Evolutionary conservation across 2,329 filamentous ascomycete species (phyloP).

Genomic region (Pseudocercospora fuligena): DNA sequence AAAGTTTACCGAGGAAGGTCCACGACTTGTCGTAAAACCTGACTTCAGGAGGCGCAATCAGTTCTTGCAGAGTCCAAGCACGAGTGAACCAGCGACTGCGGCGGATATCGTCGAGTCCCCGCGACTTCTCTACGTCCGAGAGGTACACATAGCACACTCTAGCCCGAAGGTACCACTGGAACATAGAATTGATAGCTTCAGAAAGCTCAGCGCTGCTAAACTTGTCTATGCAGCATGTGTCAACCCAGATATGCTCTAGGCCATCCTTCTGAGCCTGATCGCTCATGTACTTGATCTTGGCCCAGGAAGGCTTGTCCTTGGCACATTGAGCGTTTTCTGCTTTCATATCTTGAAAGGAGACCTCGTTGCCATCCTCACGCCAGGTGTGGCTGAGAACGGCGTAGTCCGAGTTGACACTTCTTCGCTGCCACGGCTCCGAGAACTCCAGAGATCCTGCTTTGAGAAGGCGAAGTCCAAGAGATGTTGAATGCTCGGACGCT

Average conservation of each 20-base stretch:
- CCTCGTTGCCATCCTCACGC: constrained; percentile 7
- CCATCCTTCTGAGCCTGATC: constrained; percentile 21
- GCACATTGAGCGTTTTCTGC: neutral
- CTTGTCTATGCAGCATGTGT: constrained; percentile 33
- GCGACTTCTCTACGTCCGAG: neutral
- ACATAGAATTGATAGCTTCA: constrained; percentile 12
- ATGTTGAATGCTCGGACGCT: neutral
- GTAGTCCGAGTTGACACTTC: neutral
- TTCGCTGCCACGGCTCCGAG: neutral
- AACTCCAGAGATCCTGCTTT: neutral
- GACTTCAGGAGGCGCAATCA: constrained; percentile 8
- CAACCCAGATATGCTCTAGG: constrained; percentile 26
- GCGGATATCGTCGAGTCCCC: neutral
- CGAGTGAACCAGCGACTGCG: constrained; percentile 10
- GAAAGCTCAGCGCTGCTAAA: constrained; percentile 24
- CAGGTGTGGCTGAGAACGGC: constrained; percentile 5
- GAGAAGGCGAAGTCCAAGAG: constrained; percentile 2
- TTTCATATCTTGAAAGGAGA: constrained; percentile 17
- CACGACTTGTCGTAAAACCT: constrained; percentile 6
- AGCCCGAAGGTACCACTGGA: constrained; percentile 22
- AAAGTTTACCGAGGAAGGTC: neutral
- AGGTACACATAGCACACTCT: constrained; percentile 27
- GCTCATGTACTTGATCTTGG: constrained; percentile 20
- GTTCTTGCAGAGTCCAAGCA: constrained; percentile 14
- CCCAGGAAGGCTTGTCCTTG: constrained; percentile 12